phyloP scores from a whole-genome alignment of 306 rosid genomes.

The Trifolium fragiferum region DNA sequence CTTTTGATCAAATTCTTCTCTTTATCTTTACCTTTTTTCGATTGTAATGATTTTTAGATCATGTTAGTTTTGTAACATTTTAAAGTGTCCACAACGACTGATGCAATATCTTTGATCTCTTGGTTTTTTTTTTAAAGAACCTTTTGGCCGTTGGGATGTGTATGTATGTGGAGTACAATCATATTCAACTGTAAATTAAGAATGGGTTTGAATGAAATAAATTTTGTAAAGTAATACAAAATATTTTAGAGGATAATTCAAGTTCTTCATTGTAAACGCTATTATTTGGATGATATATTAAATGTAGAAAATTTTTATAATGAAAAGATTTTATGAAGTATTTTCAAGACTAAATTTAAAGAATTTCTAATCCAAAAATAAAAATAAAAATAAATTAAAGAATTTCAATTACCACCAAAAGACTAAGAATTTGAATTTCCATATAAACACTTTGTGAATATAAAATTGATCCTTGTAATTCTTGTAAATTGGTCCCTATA shows the following conservation, averaged over 20 bases:
- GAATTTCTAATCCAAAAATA: too few relatives aligned
- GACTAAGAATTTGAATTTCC: too few relatives aligned
- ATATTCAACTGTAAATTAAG: conserved; percentile 18
- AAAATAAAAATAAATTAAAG: too few relatives aligned
- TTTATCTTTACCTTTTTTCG: conserved; percentile 49
- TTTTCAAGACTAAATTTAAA: too few relatives aligned
- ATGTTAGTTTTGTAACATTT: conserved; percentile 47
- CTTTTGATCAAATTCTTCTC: conserved; percentile 51
- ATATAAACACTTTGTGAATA: not conserved
- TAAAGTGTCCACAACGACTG: conserved; percentile 47
- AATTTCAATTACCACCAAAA: too few relatives aligned
- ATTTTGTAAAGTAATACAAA: too few relatives aligned
- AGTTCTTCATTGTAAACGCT: too few relatives aligned
- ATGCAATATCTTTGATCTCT: conserved; percentile 50
- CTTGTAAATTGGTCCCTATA: not conserved
- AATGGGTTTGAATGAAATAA: too few relatives aligned
- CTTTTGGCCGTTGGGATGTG: conserved; percentile 63
- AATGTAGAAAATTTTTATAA: too few relatives aligned
- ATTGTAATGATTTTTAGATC: conserved; percentile 61
- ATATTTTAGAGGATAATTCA: too few relatives aligned
- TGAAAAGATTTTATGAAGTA: too few relatives aligned
- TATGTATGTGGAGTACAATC: conserved; percentile 31
- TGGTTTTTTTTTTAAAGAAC: conserved; percentile 49
- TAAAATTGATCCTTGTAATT: not conserved
- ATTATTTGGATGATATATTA: too few relatives aligned